Evolutionary conservation across 345 rosid genomes (phyloP).

Genomic region (Kernera saxatilis): DNA sequence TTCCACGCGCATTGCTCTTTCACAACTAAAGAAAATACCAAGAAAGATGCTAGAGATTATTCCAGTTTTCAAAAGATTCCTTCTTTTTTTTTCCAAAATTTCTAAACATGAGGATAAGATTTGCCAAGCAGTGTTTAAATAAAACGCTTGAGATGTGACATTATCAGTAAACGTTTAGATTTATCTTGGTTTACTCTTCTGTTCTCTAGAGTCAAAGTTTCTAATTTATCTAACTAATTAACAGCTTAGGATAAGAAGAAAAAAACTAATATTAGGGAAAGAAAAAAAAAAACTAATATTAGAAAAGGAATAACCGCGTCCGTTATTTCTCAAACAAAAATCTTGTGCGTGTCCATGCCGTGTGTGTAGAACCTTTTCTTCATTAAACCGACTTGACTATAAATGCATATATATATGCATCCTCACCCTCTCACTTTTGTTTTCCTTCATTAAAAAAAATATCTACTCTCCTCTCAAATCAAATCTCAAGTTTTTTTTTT

Average conservation of each 20-base stretch:
- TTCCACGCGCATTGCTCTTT: constrained; percentile 5
- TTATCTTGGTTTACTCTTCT: not conserved
- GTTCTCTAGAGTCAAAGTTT: not conserved
- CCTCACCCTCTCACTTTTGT: not conserved
- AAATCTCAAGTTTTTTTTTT: not conserved
- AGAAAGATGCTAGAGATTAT: constrained; percentile 10
- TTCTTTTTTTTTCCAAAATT: not conserved
- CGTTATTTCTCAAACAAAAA: not conserved
- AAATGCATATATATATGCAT: not conserved
- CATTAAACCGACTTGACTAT: not conserved
- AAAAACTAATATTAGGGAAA: not conserved
- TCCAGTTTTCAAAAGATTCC: not conserved
- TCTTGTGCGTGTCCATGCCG: constrained; percentile 18
- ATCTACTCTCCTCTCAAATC: not conserved
- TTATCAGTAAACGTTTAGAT: not conserved
- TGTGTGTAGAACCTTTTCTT: not conserved
- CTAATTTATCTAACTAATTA: not conserved
- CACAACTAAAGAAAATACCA: not conserved
- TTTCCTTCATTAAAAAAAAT: not conserved
- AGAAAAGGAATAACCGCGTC: not conserved
- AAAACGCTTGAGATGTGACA: not conserved
- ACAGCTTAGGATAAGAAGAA: not conserved
- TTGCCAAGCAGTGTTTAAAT: no score
- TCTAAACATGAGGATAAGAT: not conserved
- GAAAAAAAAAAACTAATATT: not conserved